These are phyloP conservation scores for Mycena indigotica DNA, from an alignment of 768 basidiomycete species.

Conservation along the genomic window DNA sequence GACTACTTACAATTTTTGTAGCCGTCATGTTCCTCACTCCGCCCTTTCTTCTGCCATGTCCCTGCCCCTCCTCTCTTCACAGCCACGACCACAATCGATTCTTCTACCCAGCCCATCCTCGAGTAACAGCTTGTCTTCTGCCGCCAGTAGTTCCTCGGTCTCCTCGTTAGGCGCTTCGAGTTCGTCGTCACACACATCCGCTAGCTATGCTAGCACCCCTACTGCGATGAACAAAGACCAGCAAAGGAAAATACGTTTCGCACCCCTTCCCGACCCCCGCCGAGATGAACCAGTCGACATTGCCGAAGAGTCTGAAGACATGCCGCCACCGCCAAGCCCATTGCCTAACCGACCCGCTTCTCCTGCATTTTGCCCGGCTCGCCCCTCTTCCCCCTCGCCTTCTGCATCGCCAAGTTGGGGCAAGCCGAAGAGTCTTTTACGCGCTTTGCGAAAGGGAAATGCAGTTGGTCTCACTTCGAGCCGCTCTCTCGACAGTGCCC, in stretches of 20 bases:
- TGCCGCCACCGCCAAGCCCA: slow-evolving; percentile 25
- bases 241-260: slow-evolving; percentile 66
- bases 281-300: too few species aligned
- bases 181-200: slow-evolving; percentile 10
- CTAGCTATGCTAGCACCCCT: slow-evolving; percentile 8
- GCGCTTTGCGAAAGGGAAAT: slow-evolving; percentile 14
- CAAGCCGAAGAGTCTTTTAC: slow-evolving; percentile 4
- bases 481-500: slow-evolving; percentile 35
- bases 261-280: slow-evolving; percentile 80
- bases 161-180: slow-evolving; percentile 9
- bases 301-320: slow-evolving; percentile 16
- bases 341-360: slow-evolving; percentile 28
- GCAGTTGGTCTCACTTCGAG: slow-evolving; percentile 43
- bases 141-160: slow-evolving; percentile 7
- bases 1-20: neutral
- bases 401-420: slow-evolving; percentile 19
- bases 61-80: neutral
- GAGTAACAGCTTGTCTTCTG: slow-evolving; percentile 15
- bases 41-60: neutral
- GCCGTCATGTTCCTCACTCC: neutral
- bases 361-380: slow-evolving; percentile 23
- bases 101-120: slow-evolving; percentile 11
- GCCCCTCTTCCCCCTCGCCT: slow-evolving; percentile 29
- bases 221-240: neutral
- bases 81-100: neutral